phyloP scores from a whole-genome alignment of 345 rosid species.

The Sisymbrium altissimum region DNA sequence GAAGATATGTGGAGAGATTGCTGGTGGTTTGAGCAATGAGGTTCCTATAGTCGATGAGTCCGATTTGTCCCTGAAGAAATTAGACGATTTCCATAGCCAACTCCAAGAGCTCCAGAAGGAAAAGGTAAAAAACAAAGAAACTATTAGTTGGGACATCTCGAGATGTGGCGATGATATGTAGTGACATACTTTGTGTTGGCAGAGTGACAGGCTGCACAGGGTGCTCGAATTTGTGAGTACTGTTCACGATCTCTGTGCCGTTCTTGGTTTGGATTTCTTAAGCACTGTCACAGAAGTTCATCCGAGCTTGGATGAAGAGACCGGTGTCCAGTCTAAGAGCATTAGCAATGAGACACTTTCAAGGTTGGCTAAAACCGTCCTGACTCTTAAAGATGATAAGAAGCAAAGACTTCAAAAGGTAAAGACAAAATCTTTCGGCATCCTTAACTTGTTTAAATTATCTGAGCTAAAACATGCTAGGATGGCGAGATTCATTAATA shows the following conservation, averaged over 20 bases:
- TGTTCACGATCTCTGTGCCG: conserved; percentile 93
- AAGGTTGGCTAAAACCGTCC: conserved; percentile 79
- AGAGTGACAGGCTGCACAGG: conserved; percentile 91
- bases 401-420: conserved; percentile 94
- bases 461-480: not conserved
- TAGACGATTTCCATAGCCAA: conserved; percentile 71
- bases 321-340: conserved; percentile 74
- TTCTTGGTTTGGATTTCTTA: conserved; percentile 90
- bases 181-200: conserved; percentile 21
- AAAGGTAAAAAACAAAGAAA: conserved; percentile 54
- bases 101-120: conserved; percentile 96
- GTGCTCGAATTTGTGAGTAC: conserved; percentile 90
- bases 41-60: conserved; percentile 80
- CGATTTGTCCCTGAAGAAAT: conserved; percentile 74
- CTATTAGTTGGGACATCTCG: not conserved
- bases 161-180: not conserved
- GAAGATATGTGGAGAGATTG: conserved; percentile 88
- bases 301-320: conserved; percentile 89
- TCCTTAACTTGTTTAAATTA: not conserved
- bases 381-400: conserved; percentile 79
- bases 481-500: not conserved
- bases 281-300: conserved; percentile 84
- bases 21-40: conserved; percentile 63
- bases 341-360: conserved; percentile 93
- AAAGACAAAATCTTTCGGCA: not conserved